These are phyloP conservation scores for Lactarius vividus DNA, from an alignment of 768 basidiomycete species.

Conservation along the genomic window DNA sequence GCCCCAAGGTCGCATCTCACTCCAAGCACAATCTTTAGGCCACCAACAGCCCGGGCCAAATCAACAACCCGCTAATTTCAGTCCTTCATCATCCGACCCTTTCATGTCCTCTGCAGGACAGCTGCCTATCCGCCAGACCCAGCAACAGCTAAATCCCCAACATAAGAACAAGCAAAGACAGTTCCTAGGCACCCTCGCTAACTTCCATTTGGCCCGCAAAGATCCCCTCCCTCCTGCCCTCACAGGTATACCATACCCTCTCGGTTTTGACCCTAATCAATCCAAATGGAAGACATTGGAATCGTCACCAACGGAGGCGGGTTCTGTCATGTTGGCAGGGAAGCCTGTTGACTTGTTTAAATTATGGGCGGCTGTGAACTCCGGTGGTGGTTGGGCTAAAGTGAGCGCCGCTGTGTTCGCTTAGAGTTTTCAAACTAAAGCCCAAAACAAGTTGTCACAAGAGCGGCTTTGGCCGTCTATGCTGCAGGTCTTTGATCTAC, in stretches of 20 bases:
- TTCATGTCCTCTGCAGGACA: slow-evolving; percentile 35
- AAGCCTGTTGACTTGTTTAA: slow-evolving; percentile 76
- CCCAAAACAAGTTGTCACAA: slow-evolving; percentile 22
- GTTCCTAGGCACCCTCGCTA: slow-evolving; percentile 62
- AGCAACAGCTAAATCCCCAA: slow-evolving; percentile 33
- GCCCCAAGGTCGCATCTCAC: slow-evolving; percentile 24
- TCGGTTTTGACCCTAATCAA: slow-evolving; percentile 58
- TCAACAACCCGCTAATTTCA: slow-evolving; percentile 21
- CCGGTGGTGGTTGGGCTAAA: slow-evolving; percentile 57
- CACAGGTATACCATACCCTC: slow-evolving; percentile 55
- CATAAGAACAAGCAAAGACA: slow-evolving; percentile 54
- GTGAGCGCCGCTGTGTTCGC: slow-evolving; percentile 40
- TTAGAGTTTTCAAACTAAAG: slow-evolving; percentile 9
- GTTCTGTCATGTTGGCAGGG: slow-evolving; percentile 65
- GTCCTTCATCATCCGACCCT: slow-evolving; percentile 23
- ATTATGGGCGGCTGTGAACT: slow-evolving; percentile 61
- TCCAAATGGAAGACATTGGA: slow-evolving; percentile 70
- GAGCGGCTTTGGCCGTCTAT: slow-evolving; percentile 26
- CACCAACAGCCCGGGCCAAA: slow-evolving; percentile 37
- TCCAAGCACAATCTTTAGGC: slow-evolving; percentile 38
- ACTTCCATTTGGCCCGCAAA: slow-evolving; percentile 52
- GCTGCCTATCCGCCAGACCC: slow-evolving; percentile 36
- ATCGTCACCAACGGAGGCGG: slow-evolving; percentile 52
- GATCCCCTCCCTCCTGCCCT: slow-evolving; percentile 74
- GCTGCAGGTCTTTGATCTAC: slow-evolving; percentile 45